phyloP scores from a whole-genome alignment of 2,329 filamentous ascomycete genomes.

The Amesomyces nigricolor region DNA sequence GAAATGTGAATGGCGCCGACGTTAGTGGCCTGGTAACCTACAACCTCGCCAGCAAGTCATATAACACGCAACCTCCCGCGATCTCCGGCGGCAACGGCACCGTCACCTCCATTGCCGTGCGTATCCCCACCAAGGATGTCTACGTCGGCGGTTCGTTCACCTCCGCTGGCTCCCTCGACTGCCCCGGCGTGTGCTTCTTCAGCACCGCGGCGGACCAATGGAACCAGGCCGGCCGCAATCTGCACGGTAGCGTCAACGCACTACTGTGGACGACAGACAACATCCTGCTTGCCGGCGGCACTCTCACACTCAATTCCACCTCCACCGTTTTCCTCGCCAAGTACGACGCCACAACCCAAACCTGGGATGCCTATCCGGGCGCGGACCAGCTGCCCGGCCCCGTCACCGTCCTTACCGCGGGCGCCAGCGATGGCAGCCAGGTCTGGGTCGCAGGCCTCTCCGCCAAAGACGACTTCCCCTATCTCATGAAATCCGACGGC shows the following conservation, averaged over 20 bases:
- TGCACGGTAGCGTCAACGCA: conserved; percentile 64
- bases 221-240: conserved; percentile 67
- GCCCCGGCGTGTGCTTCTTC: conserved; percentile 76
- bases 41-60: conserved; percentile 61
- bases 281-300: conserved; percentile 70
- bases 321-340: conserved; percentile 58
- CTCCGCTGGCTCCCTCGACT: conserved; percentile 76
- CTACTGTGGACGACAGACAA: conserved; percentile 72
- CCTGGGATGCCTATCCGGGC: conserved; percentile 60
- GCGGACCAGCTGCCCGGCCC: conserved; percentile 69
- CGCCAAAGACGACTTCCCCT: conserved; percentile 61
- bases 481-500: conserved; percentile 77
- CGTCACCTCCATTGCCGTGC: conserved; percentile 71
- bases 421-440: conserved; percentile 63
- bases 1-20: conserved; percentile 55
- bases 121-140: conserved; percentile 64
- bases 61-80: conserved; percentile 67
- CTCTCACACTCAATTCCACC: conserved; percentile 63
- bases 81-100: conserved; percentile 63
- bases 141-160: conserved; percentile 83
- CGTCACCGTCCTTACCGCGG: conserved; percentile 68
- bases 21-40: conserved; percentile 76
- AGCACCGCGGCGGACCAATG: conserved; percentile 66
- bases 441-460: conserved; percentile 78
- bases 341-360: conserved; percentile 62